Percentiles rank a stretch among this genome's conserved stretches.
Evolutionary conservation across 1,284 basidiomycete species (phyloP).

Genomic region (Apiotrichum montevideense): DNA sequence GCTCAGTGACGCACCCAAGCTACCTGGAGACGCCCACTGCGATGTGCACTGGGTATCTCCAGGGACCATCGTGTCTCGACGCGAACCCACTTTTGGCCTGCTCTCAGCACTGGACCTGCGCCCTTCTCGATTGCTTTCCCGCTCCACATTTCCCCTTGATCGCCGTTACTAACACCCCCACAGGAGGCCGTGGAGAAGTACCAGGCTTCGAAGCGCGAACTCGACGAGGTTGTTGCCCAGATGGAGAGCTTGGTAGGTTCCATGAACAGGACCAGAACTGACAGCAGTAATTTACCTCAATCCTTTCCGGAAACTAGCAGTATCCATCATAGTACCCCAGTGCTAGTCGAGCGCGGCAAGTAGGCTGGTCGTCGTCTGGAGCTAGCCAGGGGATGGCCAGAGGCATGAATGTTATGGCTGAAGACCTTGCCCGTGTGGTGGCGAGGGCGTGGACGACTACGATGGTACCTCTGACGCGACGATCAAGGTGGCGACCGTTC

Average conservation of each 20-base stretch:
- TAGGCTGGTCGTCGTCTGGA: background rate
- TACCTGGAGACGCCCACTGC: background rate
- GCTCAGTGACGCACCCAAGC: no score
- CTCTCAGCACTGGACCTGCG: no score
- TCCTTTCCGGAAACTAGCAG: no score
- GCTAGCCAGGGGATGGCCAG: background rate
- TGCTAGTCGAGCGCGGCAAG: background rate
- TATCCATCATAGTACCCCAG: background rate
- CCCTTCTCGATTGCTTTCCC: no score
- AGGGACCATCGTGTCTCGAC: no score
- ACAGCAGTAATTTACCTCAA: background rate
- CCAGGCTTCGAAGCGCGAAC: conserved; percentile 68
- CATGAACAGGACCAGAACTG: background rate
- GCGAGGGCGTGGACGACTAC: no score
- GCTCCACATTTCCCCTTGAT: no score
- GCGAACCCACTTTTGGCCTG: no score
- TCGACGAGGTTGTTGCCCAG: conserved; percentile 76
- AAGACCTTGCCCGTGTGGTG: background rate
- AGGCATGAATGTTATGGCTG: conserved; percentile 2
- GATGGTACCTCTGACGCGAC: no score
- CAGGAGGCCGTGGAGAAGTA: conserved; percentile 73
- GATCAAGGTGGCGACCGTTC: no score
- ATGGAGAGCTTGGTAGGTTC: conserved; percentile 64
- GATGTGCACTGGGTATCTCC: background rate
- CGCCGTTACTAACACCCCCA: conserved; percentile 15